These are phyloP conservation scores for Lodderomyces orthopsilosis DNA, from an alignment of 1,139 yeast species.

Conservation along the genomic window DNA sequence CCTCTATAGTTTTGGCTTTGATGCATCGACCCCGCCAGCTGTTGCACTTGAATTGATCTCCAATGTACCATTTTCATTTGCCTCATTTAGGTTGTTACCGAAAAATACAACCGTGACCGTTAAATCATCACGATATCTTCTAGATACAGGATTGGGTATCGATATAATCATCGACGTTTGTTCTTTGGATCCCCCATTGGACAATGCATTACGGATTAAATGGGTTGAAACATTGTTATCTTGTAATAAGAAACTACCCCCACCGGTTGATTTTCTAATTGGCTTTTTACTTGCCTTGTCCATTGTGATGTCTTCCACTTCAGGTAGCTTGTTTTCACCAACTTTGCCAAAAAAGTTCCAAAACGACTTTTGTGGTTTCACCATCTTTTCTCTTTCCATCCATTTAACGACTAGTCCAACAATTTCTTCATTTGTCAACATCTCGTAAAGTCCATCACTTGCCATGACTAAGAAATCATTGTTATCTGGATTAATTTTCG, in stretches of 20 bases:
- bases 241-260: conserved; percentile 53
- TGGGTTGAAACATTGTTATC: conserved; percentile 93
- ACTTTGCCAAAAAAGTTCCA: conserved; percentile 43
- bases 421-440: conserved; percentile 89
- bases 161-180: conserved; percentile 85
- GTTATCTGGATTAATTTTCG: conserved; percentile 65
- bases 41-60: conserved; percentile 58
- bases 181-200: conserved; percentile 82
- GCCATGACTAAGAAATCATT: conserved; percentile 91
- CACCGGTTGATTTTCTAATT: conserved; percentile 39
- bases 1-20: conserved; percentile 48
- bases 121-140: conserved; percentile 91
- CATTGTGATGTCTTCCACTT: conserved; percentile 59
- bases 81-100: conserved; percentile 50
- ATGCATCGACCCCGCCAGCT: conserved; percentile 48
- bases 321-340: conserved; percentile 54
- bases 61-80: conserved; percentile 45
- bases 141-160: conserved; percentile 89
- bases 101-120: conserved; percentile 95
- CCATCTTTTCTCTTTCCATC: conserved; percentile 77
- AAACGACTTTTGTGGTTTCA: conserved; percentile 50
- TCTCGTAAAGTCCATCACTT: conserved; percentile 90
- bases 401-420: conserved; percentile 90
- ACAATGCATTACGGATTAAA: conserved; percentile 86
- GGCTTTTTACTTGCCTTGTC: conserved; percentile 50